Conservation (phyloP, 345 rosid genomes). For the Acer negundo region DNA sequence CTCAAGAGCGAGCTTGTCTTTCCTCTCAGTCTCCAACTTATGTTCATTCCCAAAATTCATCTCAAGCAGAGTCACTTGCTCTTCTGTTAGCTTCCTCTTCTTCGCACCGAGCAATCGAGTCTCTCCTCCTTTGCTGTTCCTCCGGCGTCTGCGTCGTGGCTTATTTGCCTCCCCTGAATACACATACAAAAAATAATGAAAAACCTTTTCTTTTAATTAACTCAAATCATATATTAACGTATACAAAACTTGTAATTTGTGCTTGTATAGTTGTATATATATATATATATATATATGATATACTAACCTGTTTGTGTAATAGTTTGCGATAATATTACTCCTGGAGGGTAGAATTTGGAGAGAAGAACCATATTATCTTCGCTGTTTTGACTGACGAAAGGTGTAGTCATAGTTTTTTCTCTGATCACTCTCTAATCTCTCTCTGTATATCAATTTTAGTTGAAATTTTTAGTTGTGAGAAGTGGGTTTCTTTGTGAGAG, state of each 20-base stretch:
- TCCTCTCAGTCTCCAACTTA: slow-evolving; percentile 84
- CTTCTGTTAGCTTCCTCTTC: slow-evolving; percentile 74
- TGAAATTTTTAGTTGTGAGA: neutral
- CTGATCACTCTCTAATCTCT: neutral
- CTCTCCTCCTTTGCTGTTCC: slow-evolving; percentile 54
- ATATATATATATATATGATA: no score
- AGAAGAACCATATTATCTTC: slow-evolving; percentile 51
- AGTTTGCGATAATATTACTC: slow-evolving; percentile 28
- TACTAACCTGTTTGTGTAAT: slow-evolving; percentile 60
- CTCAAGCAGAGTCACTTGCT: slow-evolving; percentile 72
- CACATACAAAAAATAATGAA: slow-evolving; percentile 1
- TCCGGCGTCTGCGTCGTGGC: slow-evolving; percentile 57
- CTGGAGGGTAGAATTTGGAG: slow-evolving; percentile 68
- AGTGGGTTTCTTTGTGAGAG: slow-evolving; percentile 35
- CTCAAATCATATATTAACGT: no score
- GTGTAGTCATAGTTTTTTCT: slow-evolving; percentile 3
- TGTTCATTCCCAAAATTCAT: slow-evolving; percentile 66
- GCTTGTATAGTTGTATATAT: neutral
- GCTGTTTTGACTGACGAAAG: slow-evolving; percentile 29
- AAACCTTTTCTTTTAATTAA: no score
- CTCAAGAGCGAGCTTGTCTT: slow-evolving; percentile 73
- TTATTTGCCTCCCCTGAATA: slow-evolving; percentile 44
- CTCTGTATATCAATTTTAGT: slow-evolving; percentile 11
- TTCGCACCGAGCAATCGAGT: slow-evolving; percentile 31
- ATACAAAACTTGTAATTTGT: no score